Conservation (phyloP, 345 rosid species). For the Rhodamnia rubescens region DNA sequence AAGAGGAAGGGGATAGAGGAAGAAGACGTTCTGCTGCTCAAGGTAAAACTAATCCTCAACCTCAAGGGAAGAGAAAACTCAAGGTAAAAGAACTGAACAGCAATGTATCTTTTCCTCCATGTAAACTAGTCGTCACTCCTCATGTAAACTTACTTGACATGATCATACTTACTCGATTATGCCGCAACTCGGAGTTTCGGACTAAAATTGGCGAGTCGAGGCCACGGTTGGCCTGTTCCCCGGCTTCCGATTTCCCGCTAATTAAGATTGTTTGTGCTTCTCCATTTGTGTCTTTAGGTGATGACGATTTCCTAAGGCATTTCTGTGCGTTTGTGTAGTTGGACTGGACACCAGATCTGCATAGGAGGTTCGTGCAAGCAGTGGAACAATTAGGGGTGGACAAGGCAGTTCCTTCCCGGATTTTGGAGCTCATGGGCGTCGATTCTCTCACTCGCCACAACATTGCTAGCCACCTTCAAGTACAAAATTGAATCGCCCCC, state of each 20-base stretch:
- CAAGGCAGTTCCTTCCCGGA: constrained; percentile 94
- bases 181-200: neutral
- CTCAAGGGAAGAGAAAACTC: constrained; percentile 21
- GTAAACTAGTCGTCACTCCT: neutral
- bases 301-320: neutral
- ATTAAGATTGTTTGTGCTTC: neutral
- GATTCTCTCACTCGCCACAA: constrained; percentile 93
- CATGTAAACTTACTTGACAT: neutral
- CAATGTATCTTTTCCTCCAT: neutral
- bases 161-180: neutral
- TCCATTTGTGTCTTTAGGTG: neutral
- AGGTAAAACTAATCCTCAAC: neutral
- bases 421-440: constrained; percentile 83
- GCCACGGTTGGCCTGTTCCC: neutral
- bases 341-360: constrained; percentile 97
- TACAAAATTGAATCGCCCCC: constrained; percentile 6
- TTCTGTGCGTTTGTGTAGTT: constrained; percentile 32
- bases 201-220: neutral
- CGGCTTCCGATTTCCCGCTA: neutral
- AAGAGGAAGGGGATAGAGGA: neutral
- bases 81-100: constrained; percentile 25
- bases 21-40: neutral
- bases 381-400: constrained; percentile 95
- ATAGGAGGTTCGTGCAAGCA: constrained; percentile 84
- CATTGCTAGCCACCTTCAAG: constrained; percentile 96